A percentile compares a stretch with the other conserved stretches of the same genome.
phyloP scores from a whole-genome alignment of 345 rosid species.

The Camelina neglecta region DNA sequence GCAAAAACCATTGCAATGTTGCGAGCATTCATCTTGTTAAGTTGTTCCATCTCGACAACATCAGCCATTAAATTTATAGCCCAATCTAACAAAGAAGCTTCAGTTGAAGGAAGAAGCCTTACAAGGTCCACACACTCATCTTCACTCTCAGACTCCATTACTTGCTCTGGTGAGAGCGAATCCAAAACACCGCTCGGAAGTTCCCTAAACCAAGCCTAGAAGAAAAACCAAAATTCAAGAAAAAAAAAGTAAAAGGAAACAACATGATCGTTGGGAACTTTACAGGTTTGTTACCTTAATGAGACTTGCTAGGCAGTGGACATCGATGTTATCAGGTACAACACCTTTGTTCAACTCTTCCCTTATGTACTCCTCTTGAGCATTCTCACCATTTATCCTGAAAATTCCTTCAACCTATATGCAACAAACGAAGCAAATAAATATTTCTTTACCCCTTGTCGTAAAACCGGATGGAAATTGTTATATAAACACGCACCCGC shows the following conservation, averaged over 20 bases:
- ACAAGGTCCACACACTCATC: conserved; percentile 86
- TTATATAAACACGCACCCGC: conserved; percentile 48
- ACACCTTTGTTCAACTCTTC: conserved; percentile 86
- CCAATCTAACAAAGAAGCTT: conserved; percentile 93
- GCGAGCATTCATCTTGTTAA: conserved; percentile 97
- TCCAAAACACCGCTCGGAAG: conserved; percentile 94
- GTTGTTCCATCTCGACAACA: conserved; percentile 79
- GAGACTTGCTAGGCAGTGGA: conserved; percentile 96
- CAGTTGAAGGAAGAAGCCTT: conserved; percentile 82
- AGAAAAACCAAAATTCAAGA: background rate
- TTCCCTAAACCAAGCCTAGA: conserved; percentile 99
- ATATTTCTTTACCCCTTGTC: background rate
- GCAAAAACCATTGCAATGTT: conserved; percentile 97
- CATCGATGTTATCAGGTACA: conserved; percentile 74
- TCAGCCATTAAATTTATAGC: conserved; percentile 96
- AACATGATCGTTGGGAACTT: background rate
- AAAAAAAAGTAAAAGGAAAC: background rate
- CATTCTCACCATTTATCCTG: conserved; percentile 88
- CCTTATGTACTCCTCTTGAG: conserved; percentile 90
- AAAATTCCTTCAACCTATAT: conserved; percentile 95
- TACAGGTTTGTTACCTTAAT: conserved; percentile 65
- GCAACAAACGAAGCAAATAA: background rate
- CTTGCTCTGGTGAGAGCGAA: conserved; percentile 81
- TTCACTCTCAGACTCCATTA: conserved; percentile 86
- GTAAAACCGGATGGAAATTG: background rate